A percentile compares a stretch with the other conserved stretches of the same genome.
Conservation (phyloP, 148 eudicot genomes). For the Diospyros kaki region DNA sequence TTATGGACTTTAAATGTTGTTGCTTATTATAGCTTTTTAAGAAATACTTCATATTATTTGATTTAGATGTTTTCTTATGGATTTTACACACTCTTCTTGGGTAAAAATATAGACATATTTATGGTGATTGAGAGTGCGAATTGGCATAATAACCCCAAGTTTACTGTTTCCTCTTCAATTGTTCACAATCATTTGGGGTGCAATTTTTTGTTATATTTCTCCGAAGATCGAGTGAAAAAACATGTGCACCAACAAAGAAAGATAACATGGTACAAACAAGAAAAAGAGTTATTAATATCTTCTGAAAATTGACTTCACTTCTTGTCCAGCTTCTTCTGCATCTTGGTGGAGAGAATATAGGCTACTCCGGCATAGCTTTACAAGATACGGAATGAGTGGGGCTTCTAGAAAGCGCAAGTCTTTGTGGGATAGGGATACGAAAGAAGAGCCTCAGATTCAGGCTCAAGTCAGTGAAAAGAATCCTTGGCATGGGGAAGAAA, state of each 20-base stretch:
- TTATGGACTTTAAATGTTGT: not conserved
- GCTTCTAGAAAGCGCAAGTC: constrained; percentile 19
- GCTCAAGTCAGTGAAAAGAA: constrained; percentile 8
- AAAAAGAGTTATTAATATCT: not conserved
- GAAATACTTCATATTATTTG: no score
- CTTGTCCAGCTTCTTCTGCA: constrained; percentile 10
- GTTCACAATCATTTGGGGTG: no score
- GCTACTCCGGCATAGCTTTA: not conserved
- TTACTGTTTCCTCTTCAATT: no score
- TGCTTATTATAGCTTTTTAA: not conserved
- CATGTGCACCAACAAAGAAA: not conserved
- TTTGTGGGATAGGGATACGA: constrained; percentile 25
- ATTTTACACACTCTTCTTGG: not conserved
- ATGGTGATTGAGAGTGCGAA: constrained; percentile 1
- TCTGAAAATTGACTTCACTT: not conserved
- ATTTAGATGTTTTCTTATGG: not conserved
- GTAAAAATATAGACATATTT: not conserved
- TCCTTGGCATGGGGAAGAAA: constrained; percentile 16
- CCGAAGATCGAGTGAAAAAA: not conserved
- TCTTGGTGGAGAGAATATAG: constrained; percentile 9
- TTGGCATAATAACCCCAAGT: not conserved
- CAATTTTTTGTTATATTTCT: not conserved
- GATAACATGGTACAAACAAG: not conserved
- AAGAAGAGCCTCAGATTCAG: constrained; percentile 19
- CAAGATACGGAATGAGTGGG: constrained; percentile 14